phyloP scores from a whole-genome alignment of 345 rosid species.

The Toxicodendron radicans region DNA sequence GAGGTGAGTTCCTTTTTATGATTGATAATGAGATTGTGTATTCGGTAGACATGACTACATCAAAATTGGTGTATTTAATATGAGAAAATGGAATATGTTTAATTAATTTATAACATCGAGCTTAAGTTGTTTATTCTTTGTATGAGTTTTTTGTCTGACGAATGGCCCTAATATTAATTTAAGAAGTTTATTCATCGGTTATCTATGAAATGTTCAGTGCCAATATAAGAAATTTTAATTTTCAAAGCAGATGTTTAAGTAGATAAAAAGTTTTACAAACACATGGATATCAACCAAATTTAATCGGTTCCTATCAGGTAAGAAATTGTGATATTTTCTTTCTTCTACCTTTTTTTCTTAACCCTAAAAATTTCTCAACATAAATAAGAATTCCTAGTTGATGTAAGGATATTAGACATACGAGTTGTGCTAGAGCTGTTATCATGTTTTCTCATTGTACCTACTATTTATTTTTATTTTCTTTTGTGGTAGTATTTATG shows the following conservation, averaged over 20 bases:
- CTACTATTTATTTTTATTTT: no score
- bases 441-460: no score
- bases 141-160: background rate
- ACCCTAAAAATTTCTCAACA: no score
- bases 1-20: background rate
- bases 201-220: background rate
- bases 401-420: no score
- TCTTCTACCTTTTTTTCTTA: no score
- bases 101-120: background rate
- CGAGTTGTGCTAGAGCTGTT: no score
- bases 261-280: background rate
- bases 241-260: background rate
- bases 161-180: no score
- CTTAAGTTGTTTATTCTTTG: slow-evolving; percentile 1
- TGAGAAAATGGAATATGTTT: background rate
- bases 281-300: background rate
- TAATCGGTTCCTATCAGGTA: background rate
- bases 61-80: background rate
- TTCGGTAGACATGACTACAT: background rate
- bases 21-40: background rate
- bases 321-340: background rate
- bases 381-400: no score
- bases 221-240: background rate
- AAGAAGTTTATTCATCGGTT: background rate
- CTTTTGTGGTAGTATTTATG: no score